Conservation (phyloP, 441 rosid species). For the Croton setiger region DNA sequence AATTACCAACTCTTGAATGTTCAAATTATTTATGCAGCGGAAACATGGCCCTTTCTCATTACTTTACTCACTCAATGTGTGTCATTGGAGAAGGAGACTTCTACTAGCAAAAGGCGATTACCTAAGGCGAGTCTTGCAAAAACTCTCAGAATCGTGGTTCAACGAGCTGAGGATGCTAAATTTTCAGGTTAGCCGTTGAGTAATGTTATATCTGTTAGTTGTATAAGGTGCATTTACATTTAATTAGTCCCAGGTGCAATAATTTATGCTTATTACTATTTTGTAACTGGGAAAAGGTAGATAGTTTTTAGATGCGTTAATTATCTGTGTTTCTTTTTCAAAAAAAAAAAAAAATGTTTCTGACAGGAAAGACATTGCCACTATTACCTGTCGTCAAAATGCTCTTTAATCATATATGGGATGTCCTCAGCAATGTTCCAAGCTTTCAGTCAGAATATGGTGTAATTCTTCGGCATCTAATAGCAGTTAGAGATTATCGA, state of each 20-base stretch:
- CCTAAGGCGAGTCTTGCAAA: constrained; percentile 69
- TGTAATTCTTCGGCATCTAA: constrained; percentile 71
- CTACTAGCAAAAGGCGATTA: constrained; percentile 60
- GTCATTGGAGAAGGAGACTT: constrained; percentile 71
- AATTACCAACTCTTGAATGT: not conserved
- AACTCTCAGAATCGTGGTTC: constrained; percentile 65
- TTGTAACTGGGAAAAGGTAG: not conserved
- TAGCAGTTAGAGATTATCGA: constrained; percentile 61
- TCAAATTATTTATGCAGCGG: constrained; percentile 56
- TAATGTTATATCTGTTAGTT: not conserved
- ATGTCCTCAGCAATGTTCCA: constrained; percentile 68
- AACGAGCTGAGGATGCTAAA: constrained; percentile 67
- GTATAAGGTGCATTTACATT: not conserved
- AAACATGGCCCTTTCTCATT: constrained; percentile 86
- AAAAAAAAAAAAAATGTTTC: too few relatives aligned
- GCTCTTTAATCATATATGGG: constrained; percentile 69
- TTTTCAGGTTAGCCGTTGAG: constrained; percentile 53
- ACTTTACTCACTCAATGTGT: constrained; percentile 68
- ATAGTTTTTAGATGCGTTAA: not conserved
- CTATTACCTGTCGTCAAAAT: constrained; percentile 65
- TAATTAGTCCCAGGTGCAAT: not conserved
- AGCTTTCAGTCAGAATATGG: constrained; percentile 92
- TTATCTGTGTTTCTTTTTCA: constrained; percentile 13
- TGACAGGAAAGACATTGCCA: constrained; percentile 57
- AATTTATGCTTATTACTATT: not conserved